Evolutionary conservation across 83 land plant species (phyloP).

Genomic region (Larix sibirica): DNA sequence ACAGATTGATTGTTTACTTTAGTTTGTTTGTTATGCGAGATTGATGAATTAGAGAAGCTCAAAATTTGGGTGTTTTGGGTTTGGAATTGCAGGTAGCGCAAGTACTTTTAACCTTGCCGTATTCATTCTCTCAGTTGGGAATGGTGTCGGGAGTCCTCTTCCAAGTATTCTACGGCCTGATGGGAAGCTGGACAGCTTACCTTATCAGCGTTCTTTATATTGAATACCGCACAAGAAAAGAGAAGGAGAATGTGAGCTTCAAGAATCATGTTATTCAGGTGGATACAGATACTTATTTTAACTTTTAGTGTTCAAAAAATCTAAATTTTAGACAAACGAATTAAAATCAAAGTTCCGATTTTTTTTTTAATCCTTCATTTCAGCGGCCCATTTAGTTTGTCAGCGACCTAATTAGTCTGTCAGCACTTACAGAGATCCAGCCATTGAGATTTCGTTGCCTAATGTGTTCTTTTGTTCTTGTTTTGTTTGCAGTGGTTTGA

Average conservation of each 20-base stretch:
- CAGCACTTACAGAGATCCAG: neutral
- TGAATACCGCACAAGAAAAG: slow-evolving; percentile 76
- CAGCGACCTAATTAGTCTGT: neutral
- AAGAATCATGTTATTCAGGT: slow-evolving; percentile 89
- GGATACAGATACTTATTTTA: neutral
- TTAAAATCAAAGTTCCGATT: no score
- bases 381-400: neutral
- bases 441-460: neutral
- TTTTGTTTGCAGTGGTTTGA: slow-evolving; percentile 70
- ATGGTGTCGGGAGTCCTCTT: slow-evolving; percentile 68
- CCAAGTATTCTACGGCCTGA: slow-evolving; percentile 70
- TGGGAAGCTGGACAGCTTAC: slow-evolving; percentile 89
- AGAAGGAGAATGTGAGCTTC: slow-evolving; percentile 87
- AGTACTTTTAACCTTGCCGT: slow-evolving; percentile 82
- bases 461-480: neutral
- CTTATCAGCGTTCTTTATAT: slow-evolving; percentile 80
- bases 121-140: slow-evolving; percentile 87
- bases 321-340: no score
- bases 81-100: slow-evolving; percentile 73
- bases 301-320: no score
- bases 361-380: neutral
- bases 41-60: no score
- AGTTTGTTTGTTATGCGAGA: no score
- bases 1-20: no score
- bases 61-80: no score